phyloP scores from a whole-genome alignment of 192 early-diverging fungal genomes.

The Coemansia aciculifera region DNA sequence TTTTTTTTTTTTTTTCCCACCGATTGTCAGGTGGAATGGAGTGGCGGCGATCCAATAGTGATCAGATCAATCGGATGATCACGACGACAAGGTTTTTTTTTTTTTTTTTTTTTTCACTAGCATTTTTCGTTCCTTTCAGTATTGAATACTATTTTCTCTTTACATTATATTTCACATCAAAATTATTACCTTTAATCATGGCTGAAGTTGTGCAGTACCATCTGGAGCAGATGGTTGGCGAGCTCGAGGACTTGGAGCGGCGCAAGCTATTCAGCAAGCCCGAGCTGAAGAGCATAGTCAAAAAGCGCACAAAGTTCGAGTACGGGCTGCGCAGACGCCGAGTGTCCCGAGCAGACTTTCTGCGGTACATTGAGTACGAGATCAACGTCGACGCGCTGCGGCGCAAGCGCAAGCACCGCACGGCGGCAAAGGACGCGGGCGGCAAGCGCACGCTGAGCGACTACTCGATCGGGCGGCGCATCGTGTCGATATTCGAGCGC shows the following conservation, averaged over 20 bases:
- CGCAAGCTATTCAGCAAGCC: constrained; percentile 74
- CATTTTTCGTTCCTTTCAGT: background rate
- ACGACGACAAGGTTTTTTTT: background rate
- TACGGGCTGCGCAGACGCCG: constrained; percentile 82
- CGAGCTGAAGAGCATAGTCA: constrained; percentile 87
- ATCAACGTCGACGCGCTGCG: constrained; percentile 85
- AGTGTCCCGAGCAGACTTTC: constrained; percentile 70
- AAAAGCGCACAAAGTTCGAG: constrained; percentile 86
- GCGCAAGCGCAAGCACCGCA: constrained; percentile 69
- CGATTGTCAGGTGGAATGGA: background rate
- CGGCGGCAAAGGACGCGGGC: constrained; percentile 29
- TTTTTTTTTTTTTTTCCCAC: background rate
- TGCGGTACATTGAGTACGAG: constrained; percentile 95
- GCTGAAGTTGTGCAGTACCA: constrained; percentile 88
- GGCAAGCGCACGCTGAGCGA: constrained; percentile 66
- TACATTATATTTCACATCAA: background rate
- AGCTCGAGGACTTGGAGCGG: constrained; percentile 86
- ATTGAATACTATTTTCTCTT: background rate
- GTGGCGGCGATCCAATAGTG: background rate
- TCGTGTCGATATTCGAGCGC: constrained; percentile 79
- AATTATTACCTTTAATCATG: constrained; percentile 54
- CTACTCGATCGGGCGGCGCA: constrained; percentile 70
- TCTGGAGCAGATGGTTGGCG: constrained; percentile 91
- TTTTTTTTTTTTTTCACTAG: background rate
- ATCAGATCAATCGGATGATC: background rate